Evolutionary conservation across 108 stramenopile species (phyloP).

Genomic region (Aurantiochytrium sp.): DNA sequence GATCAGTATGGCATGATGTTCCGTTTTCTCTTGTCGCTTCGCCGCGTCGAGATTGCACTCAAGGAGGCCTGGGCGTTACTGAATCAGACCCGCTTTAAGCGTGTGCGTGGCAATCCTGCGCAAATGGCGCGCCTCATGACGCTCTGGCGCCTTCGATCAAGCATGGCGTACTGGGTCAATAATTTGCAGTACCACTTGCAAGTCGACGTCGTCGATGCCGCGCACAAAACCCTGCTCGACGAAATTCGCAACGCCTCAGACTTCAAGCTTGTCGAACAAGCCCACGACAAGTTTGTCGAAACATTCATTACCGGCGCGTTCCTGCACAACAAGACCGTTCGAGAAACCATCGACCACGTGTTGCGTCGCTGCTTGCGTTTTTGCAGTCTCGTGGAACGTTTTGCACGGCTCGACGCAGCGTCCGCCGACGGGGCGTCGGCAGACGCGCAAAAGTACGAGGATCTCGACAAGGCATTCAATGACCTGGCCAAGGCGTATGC

Average conservation of each 20-base stretch:
- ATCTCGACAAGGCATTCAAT: background rate
- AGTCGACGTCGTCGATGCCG: background rate
- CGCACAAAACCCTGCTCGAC: background rate
- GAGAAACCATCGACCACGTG: background rate
- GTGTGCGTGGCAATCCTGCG: background rate
- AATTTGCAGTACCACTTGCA: constrained; percentile 1
- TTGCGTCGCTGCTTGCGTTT: background rate
- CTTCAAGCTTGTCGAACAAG: background rate
- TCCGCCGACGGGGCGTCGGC: background rate
- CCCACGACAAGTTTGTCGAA: background rate
- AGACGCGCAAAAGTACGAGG: background rate
- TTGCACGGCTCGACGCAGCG: background rate
- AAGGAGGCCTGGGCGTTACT: constrained; percentile 1
- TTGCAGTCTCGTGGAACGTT: background rate
- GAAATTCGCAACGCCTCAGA: background rate
- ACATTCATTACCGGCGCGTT: background rate
- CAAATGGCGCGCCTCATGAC: constrained; percentile 2
- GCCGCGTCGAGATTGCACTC: background rate
- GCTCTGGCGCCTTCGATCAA: background rate
- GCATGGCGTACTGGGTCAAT: background rate
- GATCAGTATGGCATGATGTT: constrained; percentile 7
- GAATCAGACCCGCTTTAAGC: background rate
- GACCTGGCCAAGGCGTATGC: background rate
- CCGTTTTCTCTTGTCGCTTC: background rate
- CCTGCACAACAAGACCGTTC: constrained; percentile 8